These are phyloP conservation scores for Heliocybe sulcata DNA, from an alignment of 1,284 basidiomycete species.

Conservation along the genomic window DNA sequence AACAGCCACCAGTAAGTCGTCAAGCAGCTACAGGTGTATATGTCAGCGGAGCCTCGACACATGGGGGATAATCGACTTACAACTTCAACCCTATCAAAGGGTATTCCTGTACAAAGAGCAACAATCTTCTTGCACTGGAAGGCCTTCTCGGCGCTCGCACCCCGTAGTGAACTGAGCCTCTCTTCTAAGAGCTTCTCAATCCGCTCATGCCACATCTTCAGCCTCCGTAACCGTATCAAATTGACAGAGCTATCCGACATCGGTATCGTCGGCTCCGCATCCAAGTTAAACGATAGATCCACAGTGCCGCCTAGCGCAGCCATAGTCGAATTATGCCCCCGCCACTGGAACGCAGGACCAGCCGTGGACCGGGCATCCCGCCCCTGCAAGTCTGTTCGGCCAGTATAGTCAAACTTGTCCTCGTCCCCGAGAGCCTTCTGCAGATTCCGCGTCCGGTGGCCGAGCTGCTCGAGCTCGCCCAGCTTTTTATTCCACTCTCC, in stretches of 20 bases:
- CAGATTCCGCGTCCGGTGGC: conserved; percentile 74
- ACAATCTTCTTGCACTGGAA: conserved; percentile 90
- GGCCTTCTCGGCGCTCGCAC: conserved; percentile 79
- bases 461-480: conserved; percentile 71
- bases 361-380: conserved; percentile 36
- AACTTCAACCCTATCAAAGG: conserved; percentile 84
- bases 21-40: conserved; percentile 60
- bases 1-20: conserved; percentile 81
- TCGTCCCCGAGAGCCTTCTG: conserved; percentile 74
- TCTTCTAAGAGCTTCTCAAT: conserved; percentile 70
- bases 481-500: conserved; percentile 66
- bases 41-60: conserved; percentile 7
- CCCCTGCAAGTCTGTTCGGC: conserved; percentile 65
- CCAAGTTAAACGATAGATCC: conserved; percentile 56
- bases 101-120: conserved; percentile 82
- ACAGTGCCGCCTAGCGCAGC: conserved; percentile 39
- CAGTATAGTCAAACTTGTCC: conserved; percentile 83
- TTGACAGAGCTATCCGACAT: conserved; percentile 46
- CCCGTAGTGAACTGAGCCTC: conserved; percentile 65
- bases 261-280: conserved; percentile 63
- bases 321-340: conserved; percentile 58
- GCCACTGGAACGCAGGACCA: conserved; percentile 58
- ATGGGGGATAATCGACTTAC: conserved; percentile 41
- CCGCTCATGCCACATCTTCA: conserved; percentile 78
- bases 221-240: conserved; percentile 64